Evolutionary conservation across 2,329 filamentous ascomycete genomes (phyloP).

Genomic region (Rhexocercosporidium sp.): DNA sequence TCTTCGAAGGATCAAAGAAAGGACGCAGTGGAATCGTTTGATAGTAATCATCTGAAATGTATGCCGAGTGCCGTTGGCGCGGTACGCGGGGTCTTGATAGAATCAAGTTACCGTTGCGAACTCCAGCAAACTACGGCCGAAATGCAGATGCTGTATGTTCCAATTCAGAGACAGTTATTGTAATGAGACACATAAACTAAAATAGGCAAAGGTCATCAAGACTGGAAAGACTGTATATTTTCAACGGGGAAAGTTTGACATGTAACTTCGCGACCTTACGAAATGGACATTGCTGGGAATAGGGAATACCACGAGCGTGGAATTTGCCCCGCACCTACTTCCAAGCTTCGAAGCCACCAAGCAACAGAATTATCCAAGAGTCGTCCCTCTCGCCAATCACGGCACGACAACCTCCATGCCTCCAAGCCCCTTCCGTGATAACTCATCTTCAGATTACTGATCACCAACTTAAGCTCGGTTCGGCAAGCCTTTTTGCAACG

Average conservation of each 20-base stretch:
- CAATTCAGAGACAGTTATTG: background rate
- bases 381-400: background rate
- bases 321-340: background rate
- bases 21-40: background rate
- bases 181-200: background rate
- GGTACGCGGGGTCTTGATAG: background rate
- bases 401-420: background rate
- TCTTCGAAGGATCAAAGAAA: background rate
- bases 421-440: conserved; percentile 4
- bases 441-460: conserved; percentile 14
- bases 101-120: background rate
- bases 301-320: background rate
- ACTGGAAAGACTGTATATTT: background rate
- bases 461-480: conserved; percentile 10
- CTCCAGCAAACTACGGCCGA: background rate
- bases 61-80: background rate
- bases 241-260: background rate
- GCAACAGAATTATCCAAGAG: background rate
- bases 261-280: background rate
- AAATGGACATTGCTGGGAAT: background rate
- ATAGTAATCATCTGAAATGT: conserved; percentile 7
- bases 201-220: background rate
- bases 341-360: conserved; percentile 1
- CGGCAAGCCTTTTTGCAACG: conserved; percentile 5
- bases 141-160: background rate